Evolutionary conservation across 2,329 filamentous ascomycete species (phyloP), one percentile per base, ranked within the genome.

Genomic region (Alternaria infectoria): DNA sequence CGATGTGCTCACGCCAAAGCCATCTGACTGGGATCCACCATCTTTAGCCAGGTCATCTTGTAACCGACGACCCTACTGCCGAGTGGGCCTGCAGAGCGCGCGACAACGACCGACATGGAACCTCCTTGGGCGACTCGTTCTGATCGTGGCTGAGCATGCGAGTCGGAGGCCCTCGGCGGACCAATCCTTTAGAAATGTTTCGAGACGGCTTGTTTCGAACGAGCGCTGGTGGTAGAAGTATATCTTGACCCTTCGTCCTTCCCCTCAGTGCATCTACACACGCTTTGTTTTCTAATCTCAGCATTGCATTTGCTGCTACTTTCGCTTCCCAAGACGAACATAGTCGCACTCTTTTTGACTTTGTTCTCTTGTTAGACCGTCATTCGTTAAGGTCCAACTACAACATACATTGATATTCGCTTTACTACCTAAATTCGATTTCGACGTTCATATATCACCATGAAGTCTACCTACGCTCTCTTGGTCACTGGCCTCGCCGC

Each of bases 401-500:
- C 46, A 46, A 23, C 25, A 68, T 70, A 59, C 36, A 62, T 66
- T 51, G 36, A 47, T 61, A 57, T 60, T 61, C 62, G 63, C 36
- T 52, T 28, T 69, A 66, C 61, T 75, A 66, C 61, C 68, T 71
- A 68, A 69, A 70, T 70, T 62, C 62, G 54, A 66, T 63, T 69
- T 71, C 52, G 54, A 66, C 64, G 45, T 64, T 65, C 58, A 32
- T 50, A 69, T 66, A 62, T 69, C 78, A 82, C 55, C 63, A 84
- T 82, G 83, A 84, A 79, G 79, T 67, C 76, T 62, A 75, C 80
- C 49, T 69, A 76, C 45, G 76, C 81, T 68, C 69, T 87, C 66
- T 71, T 86, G 66, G 79, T 83, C 57, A 79, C 83, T 69, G 82
- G 83, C 67, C 75, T 85, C 49, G 79, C 76, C 66, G 75, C 79